Evolutionary conservation across 345 rosid genomes (phyloP), one percentile per base, ranked within the genome.

Genomic region (Draba incana): DNA sequence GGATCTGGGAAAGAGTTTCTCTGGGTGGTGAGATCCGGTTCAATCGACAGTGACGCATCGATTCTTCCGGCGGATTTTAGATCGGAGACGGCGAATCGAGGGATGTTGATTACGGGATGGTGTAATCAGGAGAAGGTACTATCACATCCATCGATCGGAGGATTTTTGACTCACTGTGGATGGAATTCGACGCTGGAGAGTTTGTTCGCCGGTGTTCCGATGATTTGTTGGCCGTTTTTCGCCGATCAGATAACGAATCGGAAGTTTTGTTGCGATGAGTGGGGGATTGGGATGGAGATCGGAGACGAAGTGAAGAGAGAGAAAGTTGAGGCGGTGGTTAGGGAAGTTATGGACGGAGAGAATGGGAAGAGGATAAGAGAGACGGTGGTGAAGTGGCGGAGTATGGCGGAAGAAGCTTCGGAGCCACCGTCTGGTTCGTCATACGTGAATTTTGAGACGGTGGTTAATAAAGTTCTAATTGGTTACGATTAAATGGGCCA

Each of bases 121-220:
- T 84, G 88, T 58, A 65, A 81, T 2, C 92, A 86, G 11, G 85
- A 82, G 52, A 64, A 75, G 67, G 82, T 86, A 16, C 60, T 86
- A 1, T 69, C 37, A 14, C 87, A 86, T 78, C 79, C 82, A 3
- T 53, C 88, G 0, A 35, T 80, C 1, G 84, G 84, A 3, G 89
- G 77, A 6, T 83, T 86, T 64, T 48, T 86, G 50, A 82, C 87
- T 0, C 92, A 84, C 7, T 73, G 78, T n/a, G 92, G 88, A n/a
- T 86, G 88, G 87, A 86, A 86, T 51, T 86, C 91, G 4, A 84
- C 74, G 2, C 12, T 82, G 6, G 92, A 86, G 77, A 81, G 87
- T 24, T 15, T 86, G 0, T 47, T 55, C 5, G 48, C 72, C 0
- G 83, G 89, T 1, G 81, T 78, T 59, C 84, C 89, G 10, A 56